Evolutionary conservation across 805 yeast genomes (phyloP).

Genomic region (Millerago galiae): DNA sequence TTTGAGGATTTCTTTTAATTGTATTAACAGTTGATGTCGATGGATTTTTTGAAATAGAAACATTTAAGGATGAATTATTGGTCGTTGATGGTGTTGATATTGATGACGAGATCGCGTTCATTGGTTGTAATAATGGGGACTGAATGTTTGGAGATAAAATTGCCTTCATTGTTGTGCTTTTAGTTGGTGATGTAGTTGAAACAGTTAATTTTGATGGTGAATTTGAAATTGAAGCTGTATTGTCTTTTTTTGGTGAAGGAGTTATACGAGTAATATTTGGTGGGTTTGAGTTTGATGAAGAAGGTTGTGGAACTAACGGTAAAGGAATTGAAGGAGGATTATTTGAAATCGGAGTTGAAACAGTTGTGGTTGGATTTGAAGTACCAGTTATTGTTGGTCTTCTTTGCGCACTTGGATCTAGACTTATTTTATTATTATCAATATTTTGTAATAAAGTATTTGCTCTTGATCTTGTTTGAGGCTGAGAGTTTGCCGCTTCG

Average conservation of each 20-base stretch:
- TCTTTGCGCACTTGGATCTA: constrained; percentile 17
- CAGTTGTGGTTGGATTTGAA: background rate
- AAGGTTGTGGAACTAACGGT: background rate
- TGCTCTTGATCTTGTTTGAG: constrained; percentile 24
- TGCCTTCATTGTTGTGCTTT: constrained; percentile 29
- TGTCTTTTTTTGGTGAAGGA: constrained; percentile 39
- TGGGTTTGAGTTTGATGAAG: constrained; percentile 2
- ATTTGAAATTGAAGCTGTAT: background rate
- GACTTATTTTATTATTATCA: constrained; percentile 15
- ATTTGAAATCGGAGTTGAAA: constrained; percentile 2
- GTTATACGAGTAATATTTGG: constrained; percentile 28
- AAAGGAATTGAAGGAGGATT: background rate
- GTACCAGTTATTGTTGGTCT: constrained; percentile 16
- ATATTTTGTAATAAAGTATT: constrained; percentile 22
- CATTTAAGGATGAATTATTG: background rate
- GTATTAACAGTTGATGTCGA: constrained; percentile 1
- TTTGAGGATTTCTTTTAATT: constrained; percentile 40
- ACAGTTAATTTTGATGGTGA: background rate
- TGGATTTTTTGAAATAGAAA: background rate
- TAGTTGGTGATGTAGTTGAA: constrained; percentile 24
- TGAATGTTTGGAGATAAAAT: constrained; percentile 19
- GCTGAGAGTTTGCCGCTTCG: constrained; percentile 15
- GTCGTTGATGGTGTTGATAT: background rate
- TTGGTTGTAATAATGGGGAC: constrained; percentile 28
- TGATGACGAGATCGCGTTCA: constrained; percentile 16